phyloP scores from a whole-genome alignment of 2,329 filamentous ascomycete genomes.

The Colletotrichum sp. region DNA sequence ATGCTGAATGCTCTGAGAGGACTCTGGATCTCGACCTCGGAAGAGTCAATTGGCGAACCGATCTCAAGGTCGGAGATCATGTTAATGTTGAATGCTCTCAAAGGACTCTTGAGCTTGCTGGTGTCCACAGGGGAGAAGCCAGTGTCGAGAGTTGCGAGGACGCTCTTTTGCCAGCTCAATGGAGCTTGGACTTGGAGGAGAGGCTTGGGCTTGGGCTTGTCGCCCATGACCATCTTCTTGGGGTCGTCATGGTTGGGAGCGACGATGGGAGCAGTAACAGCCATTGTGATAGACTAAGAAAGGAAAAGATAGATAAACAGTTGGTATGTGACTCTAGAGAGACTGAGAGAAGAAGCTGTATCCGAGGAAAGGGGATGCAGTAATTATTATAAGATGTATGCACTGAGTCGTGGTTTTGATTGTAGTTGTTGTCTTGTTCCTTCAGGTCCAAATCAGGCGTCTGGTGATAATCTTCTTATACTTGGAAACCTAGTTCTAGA shows the following conservation, averaged over 20 bases:
- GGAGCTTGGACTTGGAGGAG: constrained; percentile 8
- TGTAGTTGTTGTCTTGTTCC: not conserved
- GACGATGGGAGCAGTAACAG: not conserved
- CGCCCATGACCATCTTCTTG: not conserved
- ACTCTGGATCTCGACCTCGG: not conserved
- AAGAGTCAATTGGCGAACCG: constrained; percentile 14
- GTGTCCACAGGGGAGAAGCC: constrained; percentile 10
- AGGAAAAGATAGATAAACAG: not conserved
- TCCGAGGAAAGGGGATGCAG: not conserved
- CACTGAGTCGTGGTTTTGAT: not conserved
- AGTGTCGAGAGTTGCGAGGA: constrained; percentile 2
- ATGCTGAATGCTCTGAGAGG: constrained; percentile 11
- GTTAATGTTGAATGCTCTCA: constrained; percentile 8
- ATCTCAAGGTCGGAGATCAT: constrained; percentile 11
- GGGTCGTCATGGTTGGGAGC: not conserved
- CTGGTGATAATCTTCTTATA: constrained; percentile 18
- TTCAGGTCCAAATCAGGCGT: not conserved
- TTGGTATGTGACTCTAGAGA: not conserved
- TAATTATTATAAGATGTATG: not conserved
- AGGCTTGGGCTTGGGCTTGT: not conserved
- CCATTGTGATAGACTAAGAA: constrained; percentile 1
- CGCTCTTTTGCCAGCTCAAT: not conserved
- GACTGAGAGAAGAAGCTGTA: not conserved
- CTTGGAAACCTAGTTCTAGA: not conserved
- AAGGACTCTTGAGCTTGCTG: not conserved